Evolutionary conservation across 257 asterid genomes (phyloP).

Genomic region (Ilex aquifolium): DNA sequence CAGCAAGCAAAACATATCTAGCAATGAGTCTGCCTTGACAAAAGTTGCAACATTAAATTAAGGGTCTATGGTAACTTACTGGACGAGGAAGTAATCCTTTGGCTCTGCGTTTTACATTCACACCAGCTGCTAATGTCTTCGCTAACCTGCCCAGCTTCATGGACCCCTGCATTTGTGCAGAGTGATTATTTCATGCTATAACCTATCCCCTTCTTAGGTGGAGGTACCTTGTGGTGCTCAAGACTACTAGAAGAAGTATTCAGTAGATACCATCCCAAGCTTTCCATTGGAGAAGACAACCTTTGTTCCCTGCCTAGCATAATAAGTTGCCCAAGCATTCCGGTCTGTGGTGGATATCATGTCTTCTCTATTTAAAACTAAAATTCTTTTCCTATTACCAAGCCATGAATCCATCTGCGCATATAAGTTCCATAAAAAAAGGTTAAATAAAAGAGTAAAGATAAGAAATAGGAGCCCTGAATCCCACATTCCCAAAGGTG

Average conservation of each 20-base stretch:
- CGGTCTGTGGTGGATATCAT: slow-evolving; percentile 89
- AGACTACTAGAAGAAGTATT: not conserved
- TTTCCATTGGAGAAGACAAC: slow-evolving; percentile 78
- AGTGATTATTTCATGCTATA: slow-evolving; percentile 1
- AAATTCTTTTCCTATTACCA: slow-evolving; percentile 80
- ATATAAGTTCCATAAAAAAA: slow-evolving; percentile 18
- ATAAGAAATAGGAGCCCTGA: not conserved
- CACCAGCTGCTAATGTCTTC: slow-evolving; percentile 66
- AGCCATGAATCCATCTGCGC: slow-evolving; percentile 88
- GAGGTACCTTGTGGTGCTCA: not conserved
- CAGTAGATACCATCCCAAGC: slow-evolving; percentile 62
- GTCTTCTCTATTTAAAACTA: slow-evolving; percentile 92
- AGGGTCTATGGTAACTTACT: slow-evolving; percentile 44
- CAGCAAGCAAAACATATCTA: not conserved
- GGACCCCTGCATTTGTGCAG: slow-evolving; percentile 59
- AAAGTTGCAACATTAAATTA: slow-evolving; percentile 4
- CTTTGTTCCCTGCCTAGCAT: slow-evolving; percentile 78
- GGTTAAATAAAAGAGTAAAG: slow-evolving; percentile 12
- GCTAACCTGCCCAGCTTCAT: slow-evolving; percentile 78
- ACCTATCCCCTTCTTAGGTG: not conserved
- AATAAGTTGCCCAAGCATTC: slow-evolving; percentile 94
- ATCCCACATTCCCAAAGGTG: not conserved
- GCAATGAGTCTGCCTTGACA: not conserved
- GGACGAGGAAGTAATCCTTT: slow-evolving; percentile 94
- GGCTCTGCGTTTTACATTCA: slow-evolving; percentile 77